Evolutionary conservation across 1,139 yeast species (phyloP).

Genomic region (Yamadazyma diospyri): DNA sequence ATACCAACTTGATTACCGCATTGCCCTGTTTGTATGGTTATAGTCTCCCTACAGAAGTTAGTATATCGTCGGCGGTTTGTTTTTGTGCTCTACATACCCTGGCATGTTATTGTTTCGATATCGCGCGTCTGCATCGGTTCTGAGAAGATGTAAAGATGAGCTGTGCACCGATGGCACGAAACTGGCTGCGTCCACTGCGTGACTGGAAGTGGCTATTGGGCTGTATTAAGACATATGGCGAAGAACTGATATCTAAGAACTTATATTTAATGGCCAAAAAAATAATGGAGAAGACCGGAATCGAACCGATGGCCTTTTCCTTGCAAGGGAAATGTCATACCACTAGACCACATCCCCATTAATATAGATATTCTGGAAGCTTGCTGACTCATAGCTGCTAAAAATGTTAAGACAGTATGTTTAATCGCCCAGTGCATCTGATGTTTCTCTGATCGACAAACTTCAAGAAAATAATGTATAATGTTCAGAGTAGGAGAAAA

Average conservation of each 20-base stretch:
- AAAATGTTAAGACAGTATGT: too few species aligned
- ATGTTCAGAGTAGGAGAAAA: too few species aligned
- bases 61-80: constrained; percentile 14
- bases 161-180: neutral
- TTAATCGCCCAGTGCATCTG: too few species aligned
- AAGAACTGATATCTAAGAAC: too few species aligned
- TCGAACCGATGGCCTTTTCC: constrained; percentile 68
- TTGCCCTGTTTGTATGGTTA: constrained; percentile 62
- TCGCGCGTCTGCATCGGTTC: neutral
- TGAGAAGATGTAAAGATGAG: neutral
- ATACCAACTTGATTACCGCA: constrained; percentile 97
- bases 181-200: too few species aligned
- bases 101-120: constrained; percentile 19
- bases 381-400: too few species aligned
- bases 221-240: too few species aligned
- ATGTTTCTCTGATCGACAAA: too few species aligned
- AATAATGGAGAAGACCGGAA: constrained; percentile 58
- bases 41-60: constrained; percentile 34
- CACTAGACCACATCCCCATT: constrained; percentile 68
- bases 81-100: constrained; percentile 22
- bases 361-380: too few species aligned
- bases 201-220: too few species aligned
- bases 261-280: too few species aligned
- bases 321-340: constrained; percentile 70
- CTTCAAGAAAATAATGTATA: too few species aligned